phyloP scores from a whole-genome alignment of 306 rosid species.

The Fagus sylvatica region DNA sequence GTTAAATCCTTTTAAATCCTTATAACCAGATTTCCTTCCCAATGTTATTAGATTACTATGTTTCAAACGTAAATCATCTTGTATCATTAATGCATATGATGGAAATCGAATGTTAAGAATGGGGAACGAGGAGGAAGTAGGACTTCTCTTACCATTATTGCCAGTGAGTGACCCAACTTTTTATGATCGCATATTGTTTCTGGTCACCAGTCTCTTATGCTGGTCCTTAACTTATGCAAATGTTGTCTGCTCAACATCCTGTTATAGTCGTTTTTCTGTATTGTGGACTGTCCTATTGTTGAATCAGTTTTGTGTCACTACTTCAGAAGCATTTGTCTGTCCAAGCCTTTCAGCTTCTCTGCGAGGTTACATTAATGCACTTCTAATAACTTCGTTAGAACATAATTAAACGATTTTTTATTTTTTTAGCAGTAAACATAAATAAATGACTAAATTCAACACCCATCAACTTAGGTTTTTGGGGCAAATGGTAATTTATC shows the following conservation, averaged over 20 bases:
- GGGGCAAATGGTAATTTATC: not conserved
- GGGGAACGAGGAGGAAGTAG: not conserved
- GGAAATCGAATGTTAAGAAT: not conserved
- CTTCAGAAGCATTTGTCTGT: not conserved
- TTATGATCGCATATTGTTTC: not conserved
- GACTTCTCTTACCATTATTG: not conserved
- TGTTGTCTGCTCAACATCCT: not conserved
- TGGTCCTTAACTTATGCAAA: not conserved
- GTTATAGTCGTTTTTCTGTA: not conserved
- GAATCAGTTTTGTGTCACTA: not conserved
- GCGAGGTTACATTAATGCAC: not conserved
- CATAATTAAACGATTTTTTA: too few species aligned
- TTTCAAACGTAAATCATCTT: not conserved
- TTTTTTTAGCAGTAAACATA: too few species aligned
- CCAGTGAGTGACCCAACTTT: not conserved
- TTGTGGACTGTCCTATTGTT: not conserved
- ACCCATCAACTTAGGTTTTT: not conserved
- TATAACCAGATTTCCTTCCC: too few species aligned
- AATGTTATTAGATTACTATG: too few species aligned
- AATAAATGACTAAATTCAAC: too few species aligned
- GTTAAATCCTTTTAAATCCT: not conserved
- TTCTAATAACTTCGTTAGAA: not conserved
- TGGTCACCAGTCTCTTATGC: not conserved
- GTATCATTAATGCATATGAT: not conserved
- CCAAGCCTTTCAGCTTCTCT: not conserved